Evolutionary conservation across 805 yeast species (phyloP), one percentile per base, ranked within the genome.

Genomic region (Starmerella scarabaei): DNA sequence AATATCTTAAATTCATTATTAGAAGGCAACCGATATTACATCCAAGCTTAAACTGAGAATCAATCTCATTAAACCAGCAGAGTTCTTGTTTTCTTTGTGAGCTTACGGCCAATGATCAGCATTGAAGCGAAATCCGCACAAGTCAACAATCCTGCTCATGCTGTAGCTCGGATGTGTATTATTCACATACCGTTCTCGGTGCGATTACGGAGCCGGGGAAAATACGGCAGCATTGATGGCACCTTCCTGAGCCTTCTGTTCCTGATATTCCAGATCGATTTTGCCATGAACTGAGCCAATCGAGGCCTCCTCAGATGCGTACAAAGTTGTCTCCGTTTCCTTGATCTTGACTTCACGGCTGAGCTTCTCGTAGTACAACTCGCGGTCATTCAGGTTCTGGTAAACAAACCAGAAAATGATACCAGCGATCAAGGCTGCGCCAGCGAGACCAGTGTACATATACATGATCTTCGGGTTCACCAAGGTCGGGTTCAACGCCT

Each of bases 391-490:
- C 23, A 41, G 41, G 21, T 40, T 33, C 40, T 45, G 44, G 73
- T 74, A 78, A 38, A 63, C 50, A 47, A 72, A 30, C 77, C 78
- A 77, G 73, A 80, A 80, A 21, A 64, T 28, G 41, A 67, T 43
- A 18, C 86, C 88, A 27, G 73, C 71, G 43, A 73, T 48, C 51
- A 73, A 62, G 49, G 80, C 70, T 5, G 80, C 67, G 35, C 68
- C 58, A 16, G 75, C 77, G 46, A 78, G 66, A 37, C 80, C 81
- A 37, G 71, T 65, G 59, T 73, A 80, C 53, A 73, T 69, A 81
- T 83, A 76, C 34, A 72, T 70, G 53, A 74, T 67, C 62, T 79
- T 72, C 33, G 88, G 88, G 60, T 80, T 74, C 42, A 61, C 67
- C 9, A 82, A 66, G 9, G 77, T 73, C 21, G 83, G 69, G 15